Evolutionary conservation across 106 monocot genomes (phyloP).

Genomic region (Allium fistulosum): DNA sequence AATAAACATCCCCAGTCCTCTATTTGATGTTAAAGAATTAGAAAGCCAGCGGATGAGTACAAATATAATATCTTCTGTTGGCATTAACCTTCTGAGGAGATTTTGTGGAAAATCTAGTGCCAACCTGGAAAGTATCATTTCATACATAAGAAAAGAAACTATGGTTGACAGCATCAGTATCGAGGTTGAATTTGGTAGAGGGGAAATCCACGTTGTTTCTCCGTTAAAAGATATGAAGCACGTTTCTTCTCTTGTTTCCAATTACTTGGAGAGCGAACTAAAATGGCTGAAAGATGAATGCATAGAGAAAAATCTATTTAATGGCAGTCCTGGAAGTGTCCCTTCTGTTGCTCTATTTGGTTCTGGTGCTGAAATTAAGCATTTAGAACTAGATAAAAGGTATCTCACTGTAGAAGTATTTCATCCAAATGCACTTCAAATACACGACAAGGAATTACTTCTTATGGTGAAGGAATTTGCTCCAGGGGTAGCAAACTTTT

Average conservation of each 20-base stretch:
- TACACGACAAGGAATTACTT: conserved; percentile 70
- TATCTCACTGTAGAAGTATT: conserved; percentile 65
- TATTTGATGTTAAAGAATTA: conserved; percentile 46
- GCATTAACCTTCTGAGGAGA: conserved; percentile 47
- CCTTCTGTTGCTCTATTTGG: conserved; percentile 65
- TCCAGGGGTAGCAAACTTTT: conserved; percentile 46
- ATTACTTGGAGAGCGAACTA: conserved; percentile 44
- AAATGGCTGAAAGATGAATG: conserved; percentile 65
- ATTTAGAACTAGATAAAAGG: conserved; percentile 80
- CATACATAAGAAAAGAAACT: conserved; percentile 27
- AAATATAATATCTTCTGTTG: conserved; percentile 40
- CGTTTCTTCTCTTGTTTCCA: conserved; percentile 26
- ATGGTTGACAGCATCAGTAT: conserved; percentile 41
- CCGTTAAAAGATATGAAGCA: conserved; percentile 41
- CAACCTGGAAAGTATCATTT: conserved; percentile 41
- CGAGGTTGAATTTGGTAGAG: conserved; percentile 54
- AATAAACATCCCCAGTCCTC: conserved; percentile 27
- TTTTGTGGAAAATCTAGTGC: conserved; percentile 61
- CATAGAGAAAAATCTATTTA: conserved; percentile 54
- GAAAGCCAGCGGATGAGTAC: conserved; percentile 43
- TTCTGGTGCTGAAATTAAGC: conserved; percentile 90
- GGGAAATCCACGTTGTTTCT: conserved; percentile 50
- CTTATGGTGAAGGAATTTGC: conserved; percentile 34
- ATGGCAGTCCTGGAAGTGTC: conserved; percentile 25
- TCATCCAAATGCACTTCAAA: conserved; percentile 40